phyloP scores from a whole-genome alignment of 75 land plant species.

The Pinus albicaulis region DNA sequence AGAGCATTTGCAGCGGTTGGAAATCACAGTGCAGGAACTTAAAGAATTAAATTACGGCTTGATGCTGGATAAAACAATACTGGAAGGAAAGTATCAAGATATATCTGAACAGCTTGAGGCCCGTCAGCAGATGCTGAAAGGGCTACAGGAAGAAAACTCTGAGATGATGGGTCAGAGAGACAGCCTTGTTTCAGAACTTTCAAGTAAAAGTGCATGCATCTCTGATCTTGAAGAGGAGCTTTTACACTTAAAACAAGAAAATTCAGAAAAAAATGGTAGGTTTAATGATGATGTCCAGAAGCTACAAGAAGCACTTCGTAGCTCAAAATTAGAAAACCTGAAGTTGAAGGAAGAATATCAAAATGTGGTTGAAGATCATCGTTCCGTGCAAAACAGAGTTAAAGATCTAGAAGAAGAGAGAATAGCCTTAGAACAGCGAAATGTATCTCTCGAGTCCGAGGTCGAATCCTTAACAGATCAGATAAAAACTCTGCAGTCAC shows the following conservation, averaged over 20 bases:
- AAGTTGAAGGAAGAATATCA: background rate
- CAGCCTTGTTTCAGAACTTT: background rate
- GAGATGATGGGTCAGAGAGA: background rate
- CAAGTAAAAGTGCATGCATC: background rate
- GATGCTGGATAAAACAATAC: slow-evolving; percentile 5
- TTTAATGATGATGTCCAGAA: background rate
- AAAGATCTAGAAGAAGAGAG: slow-evolving; percentile 1
- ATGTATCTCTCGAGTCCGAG: background rate
- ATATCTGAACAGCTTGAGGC: background rate
- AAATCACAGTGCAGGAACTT: slow-evolving; percentile 1
- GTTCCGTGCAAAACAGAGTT: background rate
- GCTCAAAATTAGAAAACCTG: background rate
- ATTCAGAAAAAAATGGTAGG: background rate
- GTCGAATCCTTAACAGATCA: background rate
- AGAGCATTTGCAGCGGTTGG: background rate
- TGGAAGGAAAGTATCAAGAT: background rate
- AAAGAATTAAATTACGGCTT: background rate
- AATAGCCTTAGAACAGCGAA: background rate
- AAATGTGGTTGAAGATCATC: background rate
- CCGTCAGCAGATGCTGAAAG: background rate
- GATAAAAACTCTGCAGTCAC: slow-evolving; percentile 1
- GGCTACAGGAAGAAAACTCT: background rate
- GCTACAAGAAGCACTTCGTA: slow-evolving; percentile 2
- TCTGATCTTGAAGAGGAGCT: slow-evolving; percentile 6
- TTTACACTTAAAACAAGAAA: background rate